Evolutionary conservation across 2,329 filamentous ascomycete genomes (phyloP), one percentile per base, ranked within the genome.

Genomic region (Trichoderma sp.): DNA sequence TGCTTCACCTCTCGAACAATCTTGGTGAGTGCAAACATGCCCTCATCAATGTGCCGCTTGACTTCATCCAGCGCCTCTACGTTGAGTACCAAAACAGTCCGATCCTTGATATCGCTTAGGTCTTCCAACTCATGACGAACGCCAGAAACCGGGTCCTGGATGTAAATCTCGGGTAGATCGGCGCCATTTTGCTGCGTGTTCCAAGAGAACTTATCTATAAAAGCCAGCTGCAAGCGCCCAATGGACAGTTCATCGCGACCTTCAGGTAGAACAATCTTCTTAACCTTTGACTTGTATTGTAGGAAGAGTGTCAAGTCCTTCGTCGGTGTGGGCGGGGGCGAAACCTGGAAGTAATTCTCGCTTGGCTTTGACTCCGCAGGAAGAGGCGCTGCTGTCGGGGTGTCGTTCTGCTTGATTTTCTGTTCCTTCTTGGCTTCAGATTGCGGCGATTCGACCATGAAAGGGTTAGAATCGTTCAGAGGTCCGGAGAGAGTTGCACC

Each of bases 171-270:
- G 0, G 96, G 96, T 56, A 99, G 82, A 77, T 99, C 96, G 16
- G 89, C 88, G 8, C 96, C 96, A 75, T 97, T 96, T 70, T 93
- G 91, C 74, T 98, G 94, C 0, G 95, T 97, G 75, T 97, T 98
- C 94, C 96, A 99, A 0, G 95, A 96, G 77, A 99, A 99, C 78
- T 97, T 99, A 74, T 99, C 96, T 74, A 99, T 99, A 75, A 99
- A 99, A 0, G 96, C 95, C 32, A 99, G 86, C 78, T 99, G 95
- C 69, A 99, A 81, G 28, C 94, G 88, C 1, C 94, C 94, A 69
- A 97, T 90, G 3, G 93, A 95, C 13, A 99, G 84, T 71, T 95
- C 93, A 37, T 90, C 89, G 73, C 90, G 90, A 1, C 95, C 95
- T 77, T 96, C 94, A 0, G 92, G 83, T 39, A 98, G 86, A 18